Percentiles rank a stretch among this genome's conserved stretches.
Conservation (phyloP, 73 alveolate genomes). For the Blepharisma japonicum region DNA sequence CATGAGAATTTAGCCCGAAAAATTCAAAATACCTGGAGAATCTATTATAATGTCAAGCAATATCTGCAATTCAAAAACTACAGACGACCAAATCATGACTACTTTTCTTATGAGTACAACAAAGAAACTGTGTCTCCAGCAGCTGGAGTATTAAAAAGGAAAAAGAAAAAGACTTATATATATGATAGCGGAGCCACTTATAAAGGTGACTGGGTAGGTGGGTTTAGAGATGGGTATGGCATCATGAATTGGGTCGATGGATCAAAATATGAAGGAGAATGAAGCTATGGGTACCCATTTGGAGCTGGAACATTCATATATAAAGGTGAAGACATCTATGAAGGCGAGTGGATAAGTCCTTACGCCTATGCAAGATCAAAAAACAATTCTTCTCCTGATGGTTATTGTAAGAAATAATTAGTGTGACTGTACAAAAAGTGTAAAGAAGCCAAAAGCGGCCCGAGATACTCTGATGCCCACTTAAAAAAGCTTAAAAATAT, state of each 20-base stretch:
- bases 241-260: conserved; percentile 79
- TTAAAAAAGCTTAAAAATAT: not conserved
- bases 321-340: conserved; percentile 56
- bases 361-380: conserved; percentile 47
- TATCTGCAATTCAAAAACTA: not conserved
- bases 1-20: not conserved
- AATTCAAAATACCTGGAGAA: conserved; percentile 1
- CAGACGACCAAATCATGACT: not conserved
- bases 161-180: conserved; percentile 36
- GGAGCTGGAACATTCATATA: conserved; percentile 63
- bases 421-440: not conserved
- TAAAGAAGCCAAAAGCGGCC: not conserved
- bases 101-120: conserved; percentile 4
- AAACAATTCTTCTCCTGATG: not conserved
- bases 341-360: conserved; percentile 63
- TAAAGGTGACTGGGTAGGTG: conserved; percentile 74
- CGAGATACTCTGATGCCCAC: not conserved
- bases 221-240: conserved; percentile 73
- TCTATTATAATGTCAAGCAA: not conserved
- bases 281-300: conserved; percentile 68
- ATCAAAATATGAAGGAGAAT: conserved; percentile 65
- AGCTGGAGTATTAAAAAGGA: not conserved
- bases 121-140: not conserved
- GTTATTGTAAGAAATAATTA: conserved; percentile 1
- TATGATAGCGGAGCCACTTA: conserved; percentile 54